Conservation (phyloP, 768 basidiomycete genomes). For the Suillus bovinus region DNA sequence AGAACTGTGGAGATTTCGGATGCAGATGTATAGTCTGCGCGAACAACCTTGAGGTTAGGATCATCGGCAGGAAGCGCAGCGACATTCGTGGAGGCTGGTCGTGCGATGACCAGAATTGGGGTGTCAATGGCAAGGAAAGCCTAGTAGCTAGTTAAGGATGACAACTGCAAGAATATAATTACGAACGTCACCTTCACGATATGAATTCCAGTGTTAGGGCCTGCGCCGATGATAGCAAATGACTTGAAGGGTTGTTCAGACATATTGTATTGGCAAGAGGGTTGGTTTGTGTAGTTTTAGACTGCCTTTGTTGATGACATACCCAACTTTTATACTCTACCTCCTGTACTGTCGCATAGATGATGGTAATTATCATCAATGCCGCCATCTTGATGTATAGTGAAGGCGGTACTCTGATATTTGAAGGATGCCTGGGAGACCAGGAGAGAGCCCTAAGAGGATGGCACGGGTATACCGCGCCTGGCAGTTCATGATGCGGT, state of each 20-base stretch:
- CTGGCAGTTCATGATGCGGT: background rate
- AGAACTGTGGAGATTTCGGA: slow-evolving; percentile 17
- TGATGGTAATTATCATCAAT: background rate
- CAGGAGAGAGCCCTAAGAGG: background rate
- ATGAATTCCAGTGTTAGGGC: slow-evolving; percentile 7
- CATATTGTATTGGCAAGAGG: slow-evolving; percentile 14
- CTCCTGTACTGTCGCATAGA: background rate
- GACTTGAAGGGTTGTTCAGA: slow-evolving; percentile 11
- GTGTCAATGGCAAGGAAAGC: slow-evolving; percentile 13
- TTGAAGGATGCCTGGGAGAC: background rate
- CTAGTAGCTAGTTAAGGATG: background rate
- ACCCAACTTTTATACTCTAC: background rate
- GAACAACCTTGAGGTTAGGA: slow-evolving; percentile 9
- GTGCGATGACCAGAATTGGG: slow-evolving; percentile 11
- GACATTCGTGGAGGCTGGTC: slow-evolving; percentile 13
- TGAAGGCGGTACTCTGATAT: background rate
- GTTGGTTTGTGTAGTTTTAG: slow-evolving; percentile 27
- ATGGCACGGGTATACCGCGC: background rate
- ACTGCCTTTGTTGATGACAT: background rate
- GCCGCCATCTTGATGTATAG: background rate
- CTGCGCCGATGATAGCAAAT: slow-evolving; percentile 13
- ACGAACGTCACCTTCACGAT: slow-evolving; percentile 10
- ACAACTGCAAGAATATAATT: background rate
- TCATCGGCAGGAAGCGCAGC: slow-evolving; percentile 13
- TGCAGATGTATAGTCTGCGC: slow-evolving; percentile 6